Base-by-base conservation (phyloP, 495 filamentous ascomycete species). In the Baudoinia panamericana region DNA sequence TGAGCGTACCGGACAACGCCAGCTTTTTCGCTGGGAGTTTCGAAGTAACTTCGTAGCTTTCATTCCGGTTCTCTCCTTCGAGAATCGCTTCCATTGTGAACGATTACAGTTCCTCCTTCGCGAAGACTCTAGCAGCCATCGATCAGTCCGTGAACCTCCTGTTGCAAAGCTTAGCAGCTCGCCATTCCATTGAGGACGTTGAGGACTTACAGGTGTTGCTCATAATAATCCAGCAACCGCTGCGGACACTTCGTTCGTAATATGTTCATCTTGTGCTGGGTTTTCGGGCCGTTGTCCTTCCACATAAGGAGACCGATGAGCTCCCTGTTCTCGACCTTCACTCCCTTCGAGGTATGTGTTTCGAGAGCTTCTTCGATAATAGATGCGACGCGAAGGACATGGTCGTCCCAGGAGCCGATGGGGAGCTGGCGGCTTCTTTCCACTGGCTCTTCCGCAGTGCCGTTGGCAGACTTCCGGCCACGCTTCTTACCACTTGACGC, bases 381-480 rank as follows among this genome's bases (percentile, higher is more conserved):
- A 20, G 18, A 38, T 16, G 77, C 68, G 12, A 81, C 64, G 2
- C 37, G 52, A 19, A 63, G 48, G 3, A 81, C 62, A 15, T 74
- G 57, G 4, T 63, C 52, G 26, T 79, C 76, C 76, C 76, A 81
- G 41, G 51, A 61, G 25, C 73, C 69, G 5, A 54, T 51, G 20
- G 68, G 69, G 8, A 71, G 68, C 0, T 61, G 43, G 72, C 55
- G 48, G 17, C 53, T 57, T 13, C 46, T 46, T 36, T 52, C 58
- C 44, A 28, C 51, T 36, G 35, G n/a, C 23, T 16, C 25, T 52
- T 16, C 5, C 34, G 18, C 11, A 10, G 15, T 13, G 25, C 33
- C 39, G 16, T 43, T 39, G n/a, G n/a, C n/a, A 24, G 37, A 46
- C 30, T 41, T 36, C 20, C 42, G 30, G 19, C 28, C 41, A 9